Base-by-base conservation (phyloP, 768 basidiomycete species). In the Tulasnella calospora region DNA sequence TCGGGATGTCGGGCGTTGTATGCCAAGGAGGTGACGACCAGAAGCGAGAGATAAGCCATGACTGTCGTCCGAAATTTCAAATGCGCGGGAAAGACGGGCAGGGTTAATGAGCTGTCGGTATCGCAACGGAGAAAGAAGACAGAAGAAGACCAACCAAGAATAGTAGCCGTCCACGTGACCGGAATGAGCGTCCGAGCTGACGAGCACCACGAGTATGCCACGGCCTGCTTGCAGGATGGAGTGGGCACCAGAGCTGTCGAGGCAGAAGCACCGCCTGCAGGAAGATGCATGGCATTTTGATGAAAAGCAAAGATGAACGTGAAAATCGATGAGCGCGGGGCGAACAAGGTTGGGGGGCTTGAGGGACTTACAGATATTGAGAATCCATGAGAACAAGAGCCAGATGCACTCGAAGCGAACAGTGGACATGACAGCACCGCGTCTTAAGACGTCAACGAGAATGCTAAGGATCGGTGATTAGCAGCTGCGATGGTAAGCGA, bases 351-450 rank as follows among this genome's bases (percentile, higher is more conserved):
- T 67, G 61, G 30, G 61, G 51, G 61, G 75, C 57, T 35, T 35
- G 47, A 7, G 30, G 13, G 36, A 76, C 75, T 33, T 71, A 78
- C 77, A 44, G 70, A 78, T 4, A 55, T 78, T 71, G 10, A 78
- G 27, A 38, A 71, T 41, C 77, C 77, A 78, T 44, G 55, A 27
- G 40, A 78, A 41, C 38, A 38, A 70, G 35, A 78, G 51, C 77
- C 77, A 78, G 69, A 44, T 44, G 69, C 69, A 78, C 70, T 78
- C 77, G 55, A 78, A 78, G 36, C 77, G 70, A 8, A 78, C 69
- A 40, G 71, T 78, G 27, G 77, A 78, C 27, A 69, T 71, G 44
- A 71, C 38, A 44, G 77, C 77, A 33, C 77, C 77, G 69, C 77
- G 77, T 47, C 69, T 44, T n/a, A 78, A 44, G 3, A 71, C 70